Evolutionary conservation across 2,329 filamentous ascomycete species (phyloP), one percentile per base, ranked within the genome.

Genomic region (Thielaviopsis ethacetica): DNA sequence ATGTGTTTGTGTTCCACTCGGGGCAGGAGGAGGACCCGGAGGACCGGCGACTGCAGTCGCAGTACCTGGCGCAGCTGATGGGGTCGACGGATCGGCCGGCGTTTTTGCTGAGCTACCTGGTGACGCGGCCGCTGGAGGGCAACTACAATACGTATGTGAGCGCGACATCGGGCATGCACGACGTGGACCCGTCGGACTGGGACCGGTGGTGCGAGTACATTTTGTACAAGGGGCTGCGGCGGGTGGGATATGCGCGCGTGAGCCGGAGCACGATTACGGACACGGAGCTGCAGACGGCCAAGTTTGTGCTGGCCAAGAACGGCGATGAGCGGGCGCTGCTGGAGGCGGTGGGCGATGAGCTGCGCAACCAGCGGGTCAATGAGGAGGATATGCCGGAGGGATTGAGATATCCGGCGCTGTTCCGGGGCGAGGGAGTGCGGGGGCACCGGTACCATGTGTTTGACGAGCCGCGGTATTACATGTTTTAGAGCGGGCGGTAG

Each of bases 171-270:
- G 88, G 90, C 10, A 98, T 98, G 93, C 84, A 88, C 67, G 93
- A 98, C 67, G 93, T 98, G 55, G 93, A 98, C 67, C 81, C 84
- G 0, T 84, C 77, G 2, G 93, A 98, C 69, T 95, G 90, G 90
- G 93, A 98, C 70, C 78, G 93, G 59, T 98, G 93, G 93, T 98
- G 93, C 75, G 91, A 98, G 75, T 98, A 98, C 71, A 96, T 98
- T 64, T 75, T 98, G 26, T 98, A 89, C 77, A 96, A 96, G 76
- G 84, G 84, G 13, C 73, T 98, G 62, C 85, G 84, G 71, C 80
- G 91, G 62, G 85, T 86, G 0, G 91, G 89, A 1, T 98, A 98
- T 69, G 93, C 93, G 3, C 78, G 93, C 58, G 85, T 98, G 57
- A 91, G 86, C 66, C 79, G 93, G 65, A 84, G 84, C 65, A 94